Conservation (phyloP, 148 eudicot genomes). For the Chenopodium berlandieri region DNA sequence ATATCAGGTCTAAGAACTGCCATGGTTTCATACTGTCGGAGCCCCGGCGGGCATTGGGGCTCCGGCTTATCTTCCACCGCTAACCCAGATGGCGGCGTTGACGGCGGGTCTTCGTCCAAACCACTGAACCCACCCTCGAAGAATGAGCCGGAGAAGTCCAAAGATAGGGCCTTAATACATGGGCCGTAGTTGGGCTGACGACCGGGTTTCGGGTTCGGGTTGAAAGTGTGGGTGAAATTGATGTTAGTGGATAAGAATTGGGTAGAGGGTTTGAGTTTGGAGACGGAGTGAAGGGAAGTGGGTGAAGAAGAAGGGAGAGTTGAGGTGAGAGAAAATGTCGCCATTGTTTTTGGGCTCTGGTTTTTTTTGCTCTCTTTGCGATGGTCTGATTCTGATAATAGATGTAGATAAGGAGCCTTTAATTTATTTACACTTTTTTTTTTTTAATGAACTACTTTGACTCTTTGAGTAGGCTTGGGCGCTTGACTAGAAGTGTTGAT, state of each 20-base stretch:
- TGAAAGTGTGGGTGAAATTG: neutral
- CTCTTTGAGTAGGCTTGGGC: too few species aligned
- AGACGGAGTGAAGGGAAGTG: conserved; percentile 19
- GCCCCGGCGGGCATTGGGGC: conserved; percentile 84
- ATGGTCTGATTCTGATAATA: neutral
- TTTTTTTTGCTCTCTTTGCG: neutral
- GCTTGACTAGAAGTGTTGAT: too few species aligned
- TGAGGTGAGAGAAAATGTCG: conserved; percentile 31
- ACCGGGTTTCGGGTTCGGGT: conserved; percentile 4
- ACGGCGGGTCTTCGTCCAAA: conserved; percentile 43
- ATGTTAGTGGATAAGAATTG: conserved; percentile 6
- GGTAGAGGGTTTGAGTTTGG: conserved; percentile 6
- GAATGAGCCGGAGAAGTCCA: conserved; percentile 62
- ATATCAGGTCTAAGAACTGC: conserved; percentile 80
- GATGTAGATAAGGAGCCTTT: conserved; percentile 24
- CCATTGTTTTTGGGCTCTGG: conserved; percentile 17
- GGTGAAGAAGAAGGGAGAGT: conserved; percentile 33
- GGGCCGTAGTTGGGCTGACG: conserved; percentile 15
- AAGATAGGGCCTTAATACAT: conserved; percentile 39
- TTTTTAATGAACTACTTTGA: too few species aligned
- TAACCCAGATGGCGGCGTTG: conserved; percentile 28
- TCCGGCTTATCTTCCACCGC: conserved; percentile 66
- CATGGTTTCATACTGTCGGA: conserved; percentile 86
- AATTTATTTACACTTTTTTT: too few species aligned
- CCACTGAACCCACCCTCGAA: conserved; percentile 70